Evolutionary conservation across 1,284 basidiomycete genomes (phyloP).

Genomic region (Malassezia pachydermatis): DNA sequence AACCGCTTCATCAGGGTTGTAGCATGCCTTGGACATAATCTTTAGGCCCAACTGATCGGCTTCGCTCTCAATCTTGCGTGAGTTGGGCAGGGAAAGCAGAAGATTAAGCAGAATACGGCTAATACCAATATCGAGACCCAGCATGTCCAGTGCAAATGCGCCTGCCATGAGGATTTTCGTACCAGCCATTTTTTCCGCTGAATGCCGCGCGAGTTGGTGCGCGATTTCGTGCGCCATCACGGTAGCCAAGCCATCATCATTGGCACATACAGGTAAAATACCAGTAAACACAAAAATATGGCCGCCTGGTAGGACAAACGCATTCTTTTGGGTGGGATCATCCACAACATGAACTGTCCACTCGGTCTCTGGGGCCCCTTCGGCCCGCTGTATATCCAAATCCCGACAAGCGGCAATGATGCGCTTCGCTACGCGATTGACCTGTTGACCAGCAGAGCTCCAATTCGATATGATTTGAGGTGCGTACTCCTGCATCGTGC

Average conservation of each 20-base stretch:
- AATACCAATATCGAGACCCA: slow-evolving; percentile 32
- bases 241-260: slow-evolving; percentile 73
- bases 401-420: slow-evolving; percentile 65
- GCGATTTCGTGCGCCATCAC: slow-evolving; percentile 77
- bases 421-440: slow-evolving; percentile 56
- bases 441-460: slow-evolving; percentile 59
- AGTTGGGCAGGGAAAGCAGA: slow-evolving; percentile 67
- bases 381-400: slow-evolving; percentile 14
- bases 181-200: slow-evolving; percentile 42
- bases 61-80: slow-evolving; percentile 68
- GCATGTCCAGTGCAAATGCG: slow-evolving; percentile 24
- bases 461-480: slow-evolving; percentile 59
- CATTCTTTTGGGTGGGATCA: slow-evolving; percentile 62
- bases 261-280: slow-evolving; percentile 66
- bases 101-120: slow-evolving; percentile 52
- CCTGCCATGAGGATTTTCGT: slow-evolving; percentile 32
- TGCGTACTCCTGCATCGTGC: slow-evolving; percentile 56
- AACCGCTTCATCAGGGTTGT: slow-evolving; percentile 61
- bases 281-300: slow-evolving; percentile 77
- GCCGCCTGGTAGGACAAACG: slow-evolving; percentile 64
- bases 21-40: slow-evolving; percentile 58
- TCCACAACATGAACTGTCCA: slow-evolving; percentile 75
- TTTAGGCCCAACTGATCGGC: slow-evolving; percentile 51
- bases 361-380: slow-evolving; percentile 19
- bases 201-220: slow-evolving; percentile 54